Conservation (phyloP, 306 rosid species). For the Glycyrrhiza uralensis region DNA sequence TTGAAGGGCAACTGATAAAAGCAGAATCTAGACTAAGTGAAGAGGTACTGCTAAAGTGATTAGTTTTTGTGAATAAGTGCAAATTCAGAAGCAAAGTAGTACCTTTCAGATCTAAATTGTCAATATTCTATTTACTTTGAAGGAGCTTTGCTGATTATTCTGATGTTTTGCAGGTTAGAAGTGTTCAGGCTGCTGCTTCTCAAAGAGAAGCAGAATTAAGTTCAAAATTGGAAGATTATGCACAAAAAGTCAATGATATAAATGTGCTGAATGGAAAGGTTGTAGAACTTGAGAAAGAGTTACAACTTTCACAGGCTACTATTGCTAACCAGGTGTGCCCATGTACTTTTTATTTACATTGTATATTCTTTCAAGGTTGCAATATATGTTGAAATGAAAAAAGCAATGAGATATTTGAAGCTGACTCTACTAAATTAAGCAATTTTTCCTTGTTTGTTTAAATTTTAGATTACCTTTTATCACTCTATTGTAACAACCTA, state of each 20-base stretch:
- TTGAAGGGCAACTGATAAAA: constrained; percentile 54
- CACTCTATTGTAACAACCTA: too few species aligned
- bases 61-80: neutral
- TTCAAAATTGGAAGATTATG: constrained; percentile 64
- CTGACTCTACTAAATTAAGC: neutral
- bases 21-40: constrained; percentile 60
- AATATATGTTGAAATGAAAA: neutral
- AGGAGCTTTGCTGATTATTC: constrained; percentile 16
- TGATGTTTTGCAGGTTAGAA: constrained; percentile 54
- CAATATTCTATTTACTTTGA: neutral
- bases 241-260: constrained; percentile 42
- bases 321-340: constrained; percentile 55
- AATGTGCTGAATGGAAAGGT: constrained; percentile 57
- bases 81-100: constrained; percentile 2
- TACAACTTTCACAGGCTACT: constrained; percentile 52
- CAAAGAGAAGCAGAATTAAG: constrained; percentile 60
- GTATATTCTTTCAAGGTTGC: neutral
- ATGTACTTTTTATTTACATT: neutral
- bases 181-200: constrained; percentile 48
- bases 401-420: neutral
- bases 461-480: neutral
- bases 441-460: neutral
- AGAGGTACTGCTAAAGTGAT: constrained; percentile 54
- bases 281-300: constrained; percentile 61
- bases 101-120: neutral